Conservation (phyloP, 2,329 filamentous ascomycete species). For the Alternaria sp. region DNA sequence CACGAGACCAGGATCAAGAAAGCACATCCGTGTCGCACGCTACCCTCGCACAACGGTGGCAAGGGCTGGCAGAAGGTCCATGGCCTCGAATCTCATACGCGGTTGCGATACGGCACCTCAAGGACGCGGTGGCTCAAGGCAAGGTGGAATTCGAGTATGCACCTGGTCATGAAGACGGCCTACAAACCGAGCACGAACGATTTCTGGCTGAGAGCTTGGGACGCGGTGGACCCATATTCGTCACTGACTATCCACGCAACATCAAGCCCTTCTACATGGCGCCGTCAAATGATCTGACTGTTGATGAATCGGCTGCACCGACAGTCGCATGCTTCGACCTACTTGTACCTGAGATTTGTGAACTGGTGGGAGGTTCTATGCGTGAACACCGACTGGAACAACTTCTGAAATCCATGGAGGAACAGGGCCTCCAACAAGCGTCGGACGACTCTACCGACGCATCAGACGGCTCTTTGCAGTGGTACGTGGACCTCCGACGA, state of each 20-base stretch:
- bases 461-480: conserved; percentile 64
- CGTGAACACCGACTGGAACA: conserved; percentile 80
- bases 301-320: conserved; percentile 21
- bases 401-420: conserved; percentile 75
- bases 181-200: conserved; percentile 93
- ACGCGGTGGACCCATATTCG: conserved; percentile 77
- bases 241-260: conserved; percentile 88
- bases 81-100: conserved; percentile 90
- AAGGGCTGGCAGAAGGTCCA: conserved; percentile 71
- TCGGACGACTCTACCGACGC: conserved; percentile 23
- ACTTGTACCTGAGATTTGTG: conserved; percentile 83
- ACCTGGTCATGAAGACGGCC: conserved; percentile 75
- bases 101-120: conserved; percentile 75
- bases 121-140: conserved; percentile 63
- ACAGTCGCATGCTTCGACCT: conserved; percentile 94
- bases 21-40: conserved; percentile 54
- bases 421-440: conserved; percentile 66
- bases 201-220: conserved; percentile 78
- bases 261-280: conserved; percentile 95
- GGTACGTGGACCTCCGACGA: conserved; percentile 87
- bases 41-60: conserved; percentile 75
- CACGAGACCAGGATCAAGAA: conserved; percentile 49
- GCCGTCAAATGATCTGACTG: conserved; percentile 49
- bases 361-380: conserved; percentile 88
- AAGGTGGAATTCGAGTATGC: conserved; percentile 69